Evolutionary conservation across 495 filamentous ascomycete genomes (phyloP), one percentile per base, ranked within the genome.

Genomic region (Pseudotulostoma volvatum): DNA sequence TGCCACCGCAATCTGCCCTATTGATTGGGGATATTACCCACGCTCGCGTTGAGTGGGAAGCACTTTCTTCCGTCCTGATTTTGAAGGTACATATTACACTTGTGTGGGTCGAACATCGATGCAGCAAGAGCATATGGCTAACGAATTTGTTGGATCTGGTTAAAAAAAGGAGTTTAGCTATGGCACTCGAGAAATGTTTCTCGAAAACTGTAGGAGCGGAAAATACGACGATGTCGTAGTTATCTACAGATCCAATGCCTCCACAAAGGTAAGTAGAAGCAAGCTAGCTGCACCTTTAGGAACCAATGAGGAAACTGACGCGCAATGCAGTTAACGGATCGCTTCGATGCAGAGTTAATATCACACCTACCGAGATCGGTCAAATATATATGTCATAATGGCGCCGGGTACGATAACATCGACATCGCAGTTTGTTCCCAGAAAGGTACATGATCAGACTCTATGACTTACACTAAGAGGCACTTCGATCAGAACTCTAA

Each of bases 391-490:
- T 80, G 74, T 51, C 85, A 94, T 53, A 87, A 84, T 49, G 86
- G 84, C 23, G 83, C 83, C 19, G 83, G 83, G 2, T 90, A 90
- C 52, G 83, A 90, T 46, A 81, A 84, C 41, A 71, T 90, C 19
- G 79, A 87, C 46, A 64, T 84, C 18, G 46, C 69, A 4, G 75
- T 71, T n/a, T 85, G 80, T 54, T 68, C 76, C 9, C 57, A 64
- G 20, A 62, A 69, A 44, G 65, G 67, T 64, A 42, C 14, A 36
- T 40, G 7, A 21, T 2, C n/a, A n/a, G n/a, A n/a, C n/a, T n/a
- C n/a, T n/a, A n/a, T n/a, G n/a, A n/a, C n/a, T n/a, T n/a, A n/a
- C n/a, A n/a, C n/a, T n/a, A n/a, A n/a, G n/a, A n/a, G n/a, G n/a
- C n/a, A n/a, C n/a, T n/a, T n/a, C n/a, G n/a, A n/a, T n/a, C n/a